Evolutionary conservation across 371 early-diverging fungal species (phyloP).

Genomic region (Mortierella polycephala): DNA sequence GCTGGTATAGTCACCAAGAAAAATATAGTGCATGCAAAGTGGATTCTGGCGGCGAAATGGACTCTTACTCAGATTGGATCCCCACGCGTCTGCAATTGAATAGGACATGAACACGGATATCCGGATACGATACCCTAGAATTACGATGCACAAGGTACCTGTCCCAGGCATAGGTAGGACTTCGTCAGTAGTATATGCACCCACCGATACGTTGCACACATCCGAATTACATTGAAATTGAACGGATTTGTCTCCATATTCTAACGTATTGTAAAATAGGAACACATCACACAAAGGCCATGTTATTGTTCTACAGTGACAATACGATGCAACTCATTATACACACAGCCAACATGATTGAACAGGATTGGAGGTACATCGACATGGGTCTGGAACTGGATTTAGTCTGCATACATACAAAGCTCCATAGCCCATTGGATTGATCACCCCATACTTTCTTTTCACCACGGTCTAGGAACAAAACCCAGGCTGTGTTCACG

Average conservation of each 20-base stretch:
- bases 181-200: background rate
- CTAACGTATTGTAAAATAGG: slow-evolving; percentile 42
- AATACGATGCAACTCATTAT: slow-evolving; percentile 62
- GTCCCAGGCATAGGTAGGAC: slow-evolving; percentile 39
- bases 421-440: background rate
- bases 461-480: slow-evolving; percentile 48
- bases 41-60: too few species aligned
- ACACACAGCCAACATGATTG: slow-evolving; percentile 72
- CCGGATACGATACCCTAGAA: slow-evolving; percentile 15
- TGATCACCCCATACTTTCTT: background rate
- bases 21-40: too few species aligned
- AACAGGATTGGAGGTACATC: slow-evolving; percentile 68
- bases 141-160: slow-evolving; percentile 30
- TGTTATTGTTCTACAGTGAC: slow-evolving; percentile 65
- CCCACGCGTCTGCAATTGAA: background rate
- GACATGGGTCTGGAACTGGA: background rate
- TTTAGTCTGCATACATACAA: background rate
- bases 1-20: slow-evolving; percentile 11
- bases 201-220: too few species aligned
- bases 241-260: too few species aligned
- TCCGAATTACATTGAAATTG: too few species aligned
- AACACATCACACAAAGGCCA: slow-evolving; percentile 74
- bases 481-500: slow-evolving; percentile 66
- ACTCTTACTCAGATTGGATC: background rate
- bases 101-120: slow-evolving; percentile 30